A percentile compares a stretch with the other conserved stretches of the same genome.
phyloP scores from a whole-genome alignment of 345 rosid genomes.

The Arabidopsis suecica region DNA sequence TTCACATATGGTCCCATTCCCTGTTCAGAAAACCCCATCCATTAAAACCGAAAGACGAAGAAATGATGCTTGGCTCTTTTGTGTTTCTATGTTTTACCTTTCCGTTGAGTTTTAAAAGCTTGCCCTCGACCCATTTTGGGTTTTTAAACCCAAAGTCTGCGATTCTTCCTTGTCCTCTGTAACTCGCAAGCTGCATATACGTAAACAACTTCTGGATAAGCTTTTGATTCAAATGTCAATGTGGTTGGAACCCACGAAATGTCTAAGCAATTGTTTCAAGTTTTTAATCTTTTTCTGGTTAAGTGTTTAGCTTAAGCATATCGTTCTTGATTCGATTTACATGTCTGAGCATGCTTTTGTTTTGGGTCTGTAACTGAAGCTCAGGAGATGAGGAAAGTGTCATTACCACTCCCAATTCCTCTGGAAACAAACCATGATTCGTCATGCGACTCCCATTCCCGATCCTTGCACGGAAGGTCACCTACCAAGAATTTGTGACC shows the following conservation, averaged over 20 bases:
- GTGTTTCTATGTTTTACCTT: conserved; percentile 54
- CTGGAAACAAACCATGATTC: conserved; percentile 74
- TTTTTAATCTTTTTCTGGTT: not conserved
- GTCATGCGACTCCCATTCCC: conserved; percentile 66
- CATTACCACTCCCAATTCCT: conserved; percentile 91
- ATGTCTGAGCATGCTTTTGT: conserved; percentile 15
- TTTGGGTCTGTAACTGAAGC: conserved; percentile 3
- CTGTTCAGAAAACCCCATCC: conserved; percentile 43
- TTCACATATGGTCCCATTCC: conserved; percentile 82
- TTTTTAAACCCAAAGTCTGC: conserved; percentile 81
- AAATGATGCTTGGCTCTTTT: conserved; percentile 8
- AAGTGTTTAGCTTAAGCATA: conserved; percentile 17
- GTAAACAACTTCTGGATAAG: conserved; percentile 12
- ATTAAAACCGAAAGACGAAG: conserved; percentile 9
- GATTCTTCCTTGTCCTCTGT: conserved; percentile 91
- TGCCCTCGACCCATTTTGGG: conserved; percentile 93
- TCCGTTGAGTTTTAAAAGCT: conserved; percentile 86
- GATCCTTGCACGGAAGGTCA: conserved; percentile 96
- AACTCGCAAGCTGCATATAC: conserved; percentile 69
- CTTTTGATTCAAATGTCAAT: conserved; percentile 9
- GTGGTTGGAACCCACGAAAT: not conserved
- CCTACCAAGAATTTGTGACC: conserved; percentile 54
- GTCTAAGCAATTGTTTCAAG: conserved; percentile 19
- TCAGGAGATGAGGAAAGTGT: conserved; percentile 39
- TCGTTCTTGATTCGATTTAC: conserved; percentile 2